Base-by-base conservation (phyloP, 176 grass and related monocot species). In the Eragrostis curvula region DNA sequence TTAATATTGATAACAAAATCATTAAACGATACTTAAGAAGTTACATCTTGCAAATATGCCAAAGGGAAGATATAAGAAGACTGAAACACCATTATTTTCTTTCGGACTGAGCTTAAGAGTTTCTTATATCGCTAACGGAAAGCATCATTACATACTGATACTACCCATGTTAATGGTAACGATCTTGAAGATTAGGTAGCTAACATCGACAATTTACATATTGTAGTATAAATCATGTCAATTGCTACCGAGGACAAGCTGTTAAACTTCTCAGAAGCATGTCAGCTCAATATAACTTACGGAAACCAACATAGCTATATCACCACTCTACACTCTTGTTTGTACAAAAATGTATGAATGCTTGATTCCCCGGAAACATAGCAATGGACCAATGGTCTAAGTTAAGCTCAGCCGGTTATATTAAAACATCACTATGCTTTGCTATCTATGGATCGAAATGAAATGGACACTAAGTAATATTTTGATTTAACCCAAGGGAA, bases 11-110 rank as follows among this genome's bases (percentile, higher is more conserved):
- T 42, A 63, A 53, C 0, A 65, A 25, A 66, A 67, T 28, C 23
- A 40, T 63, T 45, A 24, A 21, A 41, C 21, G n/a, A 12, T 68
- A 47, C 63, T 75, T 53, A 27, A 83, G 48, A 58, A 78, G 8
- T 72, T 55, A 49, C 9, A 64, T 14, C 73, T 46, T 43, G 50
- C 9, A 44, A 30, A 15, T 24, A 46, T 39, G 9, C 48, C 18
- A 17, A 76, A 82, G 46, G 9, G 44, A 74, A 10, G 6, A 58
- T 4, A 48, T 4, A 48, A 51, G 66, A 42, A 40, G 28, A 61
- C 15, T 13, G 59, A 21, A 44, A 74, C 6, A 72, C n/a, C 56
- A 8, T 58, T 9, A 58, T 58, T 61, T 61, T 61, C 9, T 28
- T 61, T 61, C n/a, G 24, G 1, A 28, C 11, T 61, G 58, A 61